Evolutionary conservation across 2,329 filamentous ascomycete species (phyloP), one percentile per base, ranked within the genome.

Genomic region (Aspergillus aculeatinus): DNA sequence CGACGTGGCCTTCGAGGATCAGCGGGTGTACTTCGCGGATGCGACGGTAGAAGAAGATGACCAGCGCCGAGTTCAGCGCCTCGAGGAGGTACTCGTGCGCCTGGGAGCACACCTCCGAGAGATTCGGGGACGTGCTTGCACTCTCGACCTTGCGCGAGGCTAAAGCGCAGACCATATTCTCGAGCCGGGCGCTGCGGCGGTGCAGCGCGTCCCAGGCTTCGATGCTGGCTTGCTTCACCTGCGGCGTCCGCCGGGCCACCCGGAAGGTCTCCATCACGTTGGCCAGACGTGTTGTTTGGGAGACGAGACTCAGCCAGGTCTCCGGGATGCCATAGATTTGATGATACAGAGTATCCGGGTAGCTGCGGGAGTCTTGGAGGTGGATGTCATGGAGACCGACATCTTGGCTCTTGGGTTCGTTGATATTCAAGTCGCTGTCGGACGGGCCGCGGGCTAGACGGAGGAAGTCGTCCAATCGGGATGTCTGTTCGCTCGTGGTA

Each of bases 321-420:
- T 80, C 78, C 0, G 77, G 71, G 12, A 80, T 75, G 2, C 77
- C 77, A 53, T 80, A 80, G 7, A 80, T 72, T 29, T 79, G 70
- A 48, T 71, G 71, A 60, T 77, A 78, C 27, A 79, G 70, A 0
- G 74, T 77, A 3, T 72, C 68, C 11, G 68, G 66, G 39, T 70
- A 73, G 7, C 66, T 69, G 7, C 73, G 65, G 1, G 71, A 72
- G 52, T 76, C 74, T 49, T 76, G 70, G 0, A 77, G 67, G 55
- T 79, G 76, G n/a, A 78, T 78, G 48, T 79, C 77, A 39, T 73
- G 66, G 16, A 76, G 66, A 1, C 70, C 71, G 19, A 66, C 63
- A 5, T 70, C 63, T 3, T 55, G 60, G 19, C 76, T 76, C 57
- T 77, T 79, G 14, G 65, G 65, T n/a, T 75, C 71, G 21, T 76